phyloP scores from a whole-genome alignment of 371 early-diverging fungal species.

The Gilbertella persicaria region DNA sequence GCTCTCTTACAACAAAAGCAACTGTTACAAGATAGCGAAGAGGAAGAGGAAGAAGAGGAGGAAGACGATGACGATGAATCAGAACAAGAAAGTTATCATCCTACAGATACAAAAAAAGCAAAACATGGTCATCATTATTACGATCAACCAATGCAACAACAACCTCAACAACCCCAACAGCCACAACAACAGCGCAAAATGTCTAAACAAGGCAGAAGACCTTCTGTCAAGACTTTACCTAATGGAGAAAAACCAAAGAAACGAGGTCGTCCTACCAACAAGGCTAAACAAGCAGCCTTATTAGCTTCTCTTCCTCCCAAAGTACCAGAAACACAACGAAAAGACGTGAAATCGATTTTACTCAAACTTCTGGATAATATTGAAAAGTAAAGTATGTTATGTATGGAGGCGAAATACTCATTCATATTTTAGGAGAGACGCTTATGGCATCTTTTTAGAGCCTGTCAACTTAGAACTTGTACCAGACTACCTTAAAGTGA shows the following conservation, averaged over 20 bases:
- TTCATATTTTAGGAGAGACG: conserved; percentile 40
- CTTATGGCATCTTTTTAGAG: conserved; percentile 78
- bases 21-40: neutral
- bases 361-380: conserved; percentile 52
- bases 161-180: neutral
- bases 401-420: too few relatives aligned
- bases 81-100: conserved; percentile 17
- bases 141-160: neutral
- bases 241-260: conserved; percentile 44
- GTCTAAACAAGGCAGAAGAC: conserved; percentile 15
- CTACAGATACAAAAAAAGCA: conserved; percentile 18
- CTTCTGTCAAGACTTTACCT: conserved; percentile 12
- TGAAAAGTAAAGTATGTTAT: conserved; percentile 44
- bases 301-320: conserved; percentile 28
- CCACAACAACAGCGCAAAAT: conserved; percentile 4
- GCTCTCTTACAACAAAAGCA: conserved; percentile 19
- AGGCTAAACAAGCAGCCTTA: conserved; percentile 25
- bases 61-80: conserved; percentile 6
- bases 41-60: neutral
- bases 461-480: conserved; percentile 81
- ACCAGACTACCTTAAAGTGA: conserved; percentile 75
- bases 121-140: neutral
- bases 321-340: conserved; percentile 31
- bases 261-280: conserved; percentile 37
- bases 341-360: conserved; percentile 48